Evolutionary conservation across 2,329 filamentous ascomycete species (phyloP).

Genomic region (Pseudocercospora macadamiae): DNA sequence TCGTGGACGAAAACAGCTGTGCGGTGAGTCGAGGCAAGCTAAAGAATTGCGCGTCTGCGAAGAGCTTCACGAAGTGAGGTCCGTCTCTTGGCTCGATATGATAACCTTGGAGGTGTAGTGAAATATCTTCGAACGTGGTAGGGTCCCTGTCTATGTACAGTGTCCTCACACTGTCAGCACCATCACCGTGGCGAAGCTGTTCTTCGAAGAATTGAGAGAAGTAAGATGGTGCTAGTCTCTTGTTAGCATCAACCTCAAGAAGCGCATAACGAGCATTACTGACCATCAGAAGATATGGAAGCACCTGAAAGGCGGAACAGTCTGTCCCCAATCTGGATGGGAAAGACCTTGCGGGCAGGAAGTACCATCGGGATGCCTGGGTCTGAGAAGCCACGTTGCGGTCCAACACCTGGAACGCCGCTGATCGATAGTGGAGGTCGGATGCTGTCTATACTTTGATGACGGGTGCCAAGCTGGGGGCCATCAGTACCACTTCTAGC

Average conservation of each 20-base stretch:
- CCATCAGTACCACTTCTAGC: constrained; percentile 15
- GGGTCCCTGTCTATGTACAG: constrained; percentile 96
- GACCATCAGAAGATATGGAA: constrained; percentile 72
- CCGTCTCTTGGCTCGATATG: constrained; percentile 80
- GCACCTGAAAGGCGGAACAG: constrained; percentile 71
- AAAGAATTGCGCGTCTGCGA: constrained; percentile 95
- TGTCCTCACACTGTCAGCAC: constrained; percentile 67
- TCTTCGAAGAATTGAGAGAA: constrained; percentile 93
- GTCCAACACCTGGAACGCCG: constrained; percentile 5
- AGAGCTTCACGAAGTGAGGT: constrained; percentile 86
- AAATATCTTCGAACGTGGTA: constrained; percentile 84
- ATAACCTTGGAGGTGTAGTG: constrained; percentile 88
- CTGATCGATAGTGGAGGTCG: constrained; percentile 12
- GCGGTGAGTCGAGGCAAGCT: constrained; percentile 84
- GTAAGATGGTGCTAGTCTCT: constrained; percentile 80
- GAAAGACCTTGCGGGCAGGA: constrained; percentile 71
- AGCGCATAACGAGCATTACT: too few relatives aligned
- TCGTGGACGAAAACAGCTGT: constrained; percentile 86
- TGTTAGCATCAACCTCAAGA: constrained; percentile 47
- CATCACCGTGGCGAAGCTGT: constrained; percentile 69
- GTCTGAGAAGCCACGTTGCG: constrained; percentile 23
- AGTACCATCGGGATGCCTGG: constrained; percentile 49
- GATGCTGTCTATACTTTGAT: constrained; percentile 8
- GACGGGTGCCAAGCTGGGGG: background rate
- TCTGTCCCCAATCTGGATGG: constrained; percentile 70